A percentile compares a stretch with the other conserved stretches of the same genome.
These are phyloP conservation scores for Cynanchum wilfordii DNA, from an alignment of 257 asterid genomes.

Conservation along the genomic window DNA sequence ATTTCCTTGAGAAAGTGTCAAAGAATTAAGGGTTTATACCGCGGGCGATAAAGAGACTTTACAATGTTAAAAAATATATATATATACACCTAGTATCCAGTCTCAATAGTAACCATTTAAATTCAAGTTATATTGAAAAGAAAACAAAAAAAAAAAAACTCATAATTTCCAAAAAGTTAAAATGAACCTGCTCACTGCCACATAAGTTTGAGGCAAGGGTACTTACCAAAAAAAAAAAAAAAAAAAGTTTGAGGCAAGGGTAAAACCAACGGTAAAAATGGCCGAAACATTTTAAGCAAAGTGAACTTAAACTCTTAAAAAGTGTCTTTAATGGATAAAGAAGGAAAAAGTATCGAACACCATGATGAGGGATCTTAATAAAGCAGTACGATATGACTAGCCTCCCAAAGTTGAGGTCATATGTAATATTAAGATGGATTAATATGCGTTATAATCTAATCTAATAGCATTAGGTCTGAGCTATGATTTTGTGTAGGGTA, in stretches of 20 bases:
- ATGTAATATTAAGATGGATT: not conserved
- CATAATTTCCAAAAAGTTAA: no score
- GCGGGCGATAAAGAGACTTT: no score
- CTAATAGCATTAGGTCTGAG: not conserved
- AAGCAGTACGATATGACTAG: not conserved
- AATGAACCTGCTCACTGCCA: not conserved
- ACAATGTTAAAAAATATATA: no score
- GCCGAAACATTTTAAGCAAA: not conserved
- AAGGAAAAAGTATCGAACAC: not conserved
- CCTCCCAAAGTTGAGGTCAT: not conserved
- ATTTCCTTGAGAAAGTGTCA: no score
- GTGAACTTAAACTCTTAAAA: not conserved
- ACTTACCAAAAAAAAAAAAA: no score
- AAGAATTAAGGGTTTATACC: no score
- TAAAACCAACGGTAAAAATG: not conserved
- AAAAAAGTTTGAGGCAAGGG: no score
- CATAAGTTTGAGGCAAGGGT: not conserved
- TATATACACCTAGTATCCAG: no score
- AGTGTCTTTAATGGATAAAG: not conserved
- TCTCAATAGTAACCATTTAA: no score
- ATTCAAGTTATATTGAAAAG: no score
- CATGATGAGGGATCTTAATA: not conserved
- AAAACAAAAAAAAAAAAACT: no score
- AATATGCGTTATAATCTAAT: not conserved
- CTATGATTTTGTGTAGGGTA: not conserved